Evolutionary conservation across 1,139 yeast genomes (phyloP), one percentile per base, ranked within the genome.

Genomic region (Geotrichum carabidarum): DNA sequence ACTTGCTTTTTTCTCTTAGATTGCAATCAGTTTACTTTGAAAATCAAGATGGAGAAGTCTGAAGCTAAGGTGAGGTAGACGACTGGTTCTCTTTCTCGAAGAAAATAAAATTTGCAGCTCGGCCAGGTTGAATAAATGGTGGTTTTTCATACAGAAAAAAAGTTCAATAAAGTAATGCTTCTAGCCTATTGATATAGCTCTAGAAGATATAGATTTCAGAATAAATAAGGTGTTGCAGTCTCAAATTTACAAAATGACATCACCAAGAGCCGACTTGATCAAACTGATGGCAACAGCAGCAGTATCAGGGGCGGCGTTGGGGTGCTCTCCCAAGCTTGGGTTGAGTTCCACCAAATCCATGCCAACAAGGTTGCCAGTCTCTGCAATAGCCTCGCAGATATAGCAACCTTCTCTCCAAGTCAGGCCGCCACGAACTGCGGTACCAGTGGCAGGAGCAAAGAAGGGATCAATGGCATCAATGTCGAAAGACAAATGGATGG

Each of bases 401-500:
- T 86, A 93, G 68, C 94, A 79, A 46, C 96, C 98, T 73, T 93
- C 99, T 74, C 99, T 81, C 71, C 93, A 79, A 7, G 96, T 84
- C 60, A 93, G 78, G 2, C 99, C 99, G 59, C 98, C 98, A 69
- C 96, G 84, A 15, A 93, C 99, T 56, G 98, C 91, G 1, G 99
- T 93, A 56, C 99, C 99, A 1, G 99, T 93, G 42, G 98, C 96
- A 34, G 97, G 97, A 14, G 94, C 97, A 67, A 78, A 90, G 60
- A 83, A 78, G 51, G 99, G 99, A 71, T 93, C 99, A 60, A 93
- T 84, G 46, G 98, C 97, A 71, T 93, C 99, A 50, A 93, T 97
- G 68, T 93, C 99, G 69, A 91, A 91, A 37, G 95, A 85, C 63
- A 94, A 74, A 73, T 93, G 97, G 61, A 93, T 78, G 42, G 99